Evolutionary conservation across 805 yeast genomes (phyloP), one percentile per base, ranked within the genome.

Genomic region (Candida tallmaniae): DNA sequence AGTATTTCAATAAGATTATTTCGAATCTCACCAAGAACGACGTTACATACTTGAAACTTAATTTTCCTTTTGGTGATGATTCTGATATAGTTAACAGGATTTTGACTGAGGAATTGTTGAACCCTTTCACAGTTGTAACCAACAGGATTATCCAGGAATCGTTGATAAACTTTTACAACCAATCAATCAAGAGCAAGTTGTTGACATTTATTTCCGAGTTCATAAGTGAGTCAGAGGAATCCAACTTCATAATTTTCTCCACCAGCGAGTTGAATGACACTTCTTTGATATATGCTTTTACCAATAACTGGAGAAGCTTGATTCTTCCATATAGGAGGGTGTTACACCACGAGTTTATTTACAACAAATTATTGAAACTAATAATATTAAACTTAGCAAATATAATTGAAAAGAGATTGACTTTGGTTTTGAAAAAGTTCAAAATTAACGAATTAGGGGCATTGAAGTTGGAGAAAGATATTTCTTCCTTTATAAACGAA

Each of bases 391-490:
- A 73, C 28, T 50, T 85, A 17, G 77, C 87, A 2, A 62, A 62
- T 14, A 46, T 73, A 12, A 48, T 87, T 3, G 95, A 86, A 49
- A 70, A 74, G 41, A 79, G 79, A 46, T 62, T 90, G 19, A 75
- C 90, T 78, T 45, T 68, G 3, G 65, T 84, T 29, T 74, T 80
- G 31, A 74, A 76, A 34, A 77, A 75, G 44, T 62, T 53, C 43
- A 55, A 51, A 32, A 76, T 87, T 40, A 88, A 85, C 51, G 94
- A 84, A 46, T 59, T 84, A 26, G 97, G 97, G 1, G 79, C 94
- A 0, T 70, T 87, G 13, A 83, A 80, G 44, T 62, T 93, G 32
- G 97, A 93, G 44, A 76, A 84, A 39, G 96, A 89, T 51, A 61
- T 88, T 15, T 76, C 88, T 30, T 68, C 75, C 18, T 70, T 90